Conservation (phyloP, 225 moss, liverwort and hornwort genomes). For the Pleurozium schreberi region DNA sequence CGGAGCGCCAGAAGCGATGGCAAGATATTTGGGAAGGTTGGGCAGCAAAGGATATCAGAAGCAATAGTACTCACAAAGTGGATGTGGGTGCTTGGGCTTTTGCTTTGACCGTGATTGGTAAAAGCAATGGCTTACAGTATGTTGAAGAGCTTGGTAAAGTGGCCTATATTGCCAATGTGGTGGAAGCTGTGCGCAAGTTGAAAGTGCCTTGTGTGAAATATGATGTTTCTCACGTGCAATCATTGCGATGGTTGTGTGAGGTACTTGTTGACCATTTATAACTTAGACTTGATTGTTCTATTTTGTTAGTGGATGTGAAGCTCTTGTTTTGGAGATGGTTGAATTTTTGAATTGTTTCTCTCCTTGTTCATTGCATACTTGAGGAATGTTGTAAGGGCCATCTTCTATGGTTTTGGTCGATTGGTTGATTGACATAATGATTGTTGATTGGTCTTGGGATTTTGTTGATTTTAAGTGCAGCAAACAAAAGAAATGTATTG, state of each 20-base stretch:
- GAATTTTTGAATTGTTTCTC: background rate
- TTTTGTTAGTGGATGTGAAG: accelerated
- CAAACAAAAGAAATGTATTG: background rate
- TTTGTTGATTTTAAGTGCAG: accelerated
- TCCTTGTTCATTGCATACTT: background rate
- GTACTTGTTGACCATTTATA: background rate
- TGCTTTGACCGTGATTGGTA: background rate
- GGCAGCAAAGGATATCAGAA: background rate
- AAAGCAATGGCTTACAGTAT: background rate
- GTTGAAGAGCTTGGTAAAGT: background rate
- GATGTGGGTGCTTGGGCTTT: background rate
- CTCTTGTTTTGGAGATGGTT: background rate
- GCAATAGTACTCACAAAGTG: background rate
- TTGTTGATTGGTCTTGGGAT: background rate
- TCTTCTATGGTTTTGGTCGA: accelerated
- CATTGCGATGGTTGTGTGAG: background rate
- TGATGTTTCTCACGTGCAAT: background rate
- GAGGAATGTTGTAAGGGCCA: background rate
- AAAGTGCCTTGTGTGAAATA: background rate
- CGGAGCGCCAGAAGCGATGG: background rate
- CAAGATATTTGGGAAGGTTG: background rate
- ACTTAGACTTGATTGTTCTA: background rate
- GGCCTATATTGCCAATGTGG: background rate
- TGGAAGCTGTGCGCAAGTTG: background rate
- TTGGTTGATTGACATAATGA: too few species aligned